Conservation (phyloP, 164 flowering plant species). For the Vitis labrusca region DNA sequence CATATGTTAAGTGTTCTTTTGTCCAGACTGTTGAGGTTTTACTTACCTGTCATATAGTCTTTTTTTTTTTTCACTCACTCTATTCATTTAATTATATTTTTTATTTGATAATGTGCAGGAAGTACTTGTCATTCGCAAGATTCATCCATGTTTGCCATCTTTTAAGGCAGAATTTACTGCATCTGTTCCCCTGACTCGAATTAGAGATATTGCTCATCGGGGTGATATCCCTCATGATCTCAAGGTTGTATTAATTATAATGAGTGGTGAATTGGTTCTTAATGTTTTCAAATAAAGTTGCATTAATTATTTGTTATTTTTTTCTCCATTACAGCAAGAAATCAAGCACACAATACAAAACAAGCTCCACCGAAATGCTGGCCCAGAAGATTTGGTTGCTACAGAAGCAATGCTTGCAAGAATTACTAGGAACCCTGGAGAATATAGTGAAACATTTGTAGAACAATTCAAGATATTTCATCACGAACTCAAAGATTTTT, state of each 20-base stretch:
- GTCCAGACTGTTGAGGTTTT: no score
- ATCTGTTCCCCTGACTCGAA: constrained; percentile 93
- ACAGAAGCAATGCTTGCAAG: constrained; percentile 93
- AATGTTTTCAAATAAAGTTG: background rate
- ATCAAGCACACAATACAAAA: constrained; percentile 98
- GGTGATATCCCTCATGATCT: constrained; percentile 94
- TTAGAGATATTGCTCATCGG: constrained; percentile 95
- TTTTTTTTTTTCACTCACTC: background rate
- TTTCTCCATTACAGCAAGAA: constrained; percentile 67
- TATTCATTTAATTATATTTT: background rate
- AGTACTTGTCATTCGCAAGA: constrained; percentile 75
- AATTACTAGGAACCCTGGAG: constrained; percentile 83
- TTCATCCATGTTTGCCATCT: constrained; percentile 93
- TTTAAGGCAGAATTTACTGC: constrained; percentile 97
- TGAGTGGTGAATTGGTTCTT: constrained; percentile 4
- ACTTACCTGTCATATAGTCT: background rate
- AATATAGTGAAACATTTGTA: constrained; percentile 80
- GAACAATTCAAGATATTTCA: constrained; percentile 93
- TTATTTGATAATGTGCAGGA: constrained; percentile 52
- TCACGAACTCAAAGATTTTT: constrained; percentile 89
- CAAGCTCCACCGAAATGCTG: constrained; percentile 97
- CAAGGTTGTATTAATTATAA: constrained; percentile 53
- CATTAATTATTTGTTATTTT: constrained; percentile 5
- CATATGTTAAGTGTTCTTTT: no score
- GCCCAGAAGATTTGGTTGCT: constrained; percentile 97